A percentile compares a stretch with the other conserved stretches of the same genome.
Evolutionary conservation across 768 basidiomycete species (phyloP).

Genomic region (Pisolithus sp.): DNA sequence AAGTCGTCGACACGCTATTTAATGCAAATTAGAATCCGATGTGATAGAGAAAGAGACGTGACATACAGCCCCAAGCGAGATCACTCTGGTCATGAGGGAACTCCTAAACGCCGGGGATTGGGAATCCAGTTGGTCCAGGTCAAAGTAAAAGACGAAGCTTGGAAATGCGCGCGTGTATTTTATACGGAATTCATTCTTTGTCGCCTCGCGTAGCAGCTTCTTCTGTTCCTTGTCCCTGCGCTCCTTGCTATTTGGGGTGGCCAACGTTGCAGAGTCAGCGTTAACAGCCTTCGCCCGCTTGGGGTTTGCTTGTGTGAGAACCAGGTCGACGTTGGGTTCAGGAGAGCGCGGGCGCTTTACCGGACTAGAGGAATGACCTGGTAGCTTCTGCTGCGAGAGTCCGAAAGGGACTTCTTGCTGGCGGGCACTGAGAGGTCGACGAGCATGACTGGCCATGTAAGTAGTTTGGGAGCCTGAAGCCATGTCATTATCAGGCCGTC

Average conservation of each 20-base stretch:
- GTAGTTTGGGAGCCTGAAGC: conserved; percentile 31
- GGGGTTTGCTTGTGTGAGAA: conserved; percentile 15
- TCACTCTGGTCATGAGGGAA: conserved; percentile 49
- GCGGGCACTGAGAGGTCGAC: conserved; percentile 44
- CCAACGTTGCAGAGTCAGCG: conserved; percentile 13
- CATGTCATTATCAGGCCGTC: background rate
- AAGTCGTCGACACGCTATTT: conserved; percentile 77
- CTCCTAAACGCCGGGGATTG: conserved; percentile 30
- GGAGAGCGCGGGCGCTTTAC: conserved; percentile 48
- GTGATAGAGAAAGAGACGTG: background rate
- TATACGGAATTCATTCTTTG: conserved; percentile 65
- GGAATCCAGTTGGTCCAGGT: conserved; percentile 45
- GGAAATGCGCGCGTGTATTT: conserved; percentile 89
- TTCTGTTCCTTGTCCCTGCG: conserved; percentile 43
- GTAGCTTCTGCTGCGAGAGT: conserved; percentile 28
- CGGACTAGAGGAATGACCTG: conserved; percentile 28
- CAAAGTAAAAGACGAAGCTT: conserved; percentile 79
- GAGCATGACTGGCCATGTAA: conserved; percentile 13
- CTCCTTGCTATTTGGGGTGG: conserved; percentile 28
- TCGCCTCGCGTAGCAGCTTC: conserved; percentile 45
- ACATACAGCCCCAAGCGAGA: conserved; percentile 74
- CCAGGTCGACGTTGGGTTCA: conserved; percentile 33
- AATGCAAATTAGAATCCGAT: conserved; percentile 1
- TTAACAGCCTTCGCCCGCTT: conserved; percentile 42
- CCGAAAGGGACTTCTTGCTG: conserved; percentile 29